A percentile compares a stretch with the other conserved stretches of the same genome.
These are phyloP conservation scores for Plasmodium falciparum DNA, from an alignment of 169 alveolate species.

Conservation along the genomic window DNA sequence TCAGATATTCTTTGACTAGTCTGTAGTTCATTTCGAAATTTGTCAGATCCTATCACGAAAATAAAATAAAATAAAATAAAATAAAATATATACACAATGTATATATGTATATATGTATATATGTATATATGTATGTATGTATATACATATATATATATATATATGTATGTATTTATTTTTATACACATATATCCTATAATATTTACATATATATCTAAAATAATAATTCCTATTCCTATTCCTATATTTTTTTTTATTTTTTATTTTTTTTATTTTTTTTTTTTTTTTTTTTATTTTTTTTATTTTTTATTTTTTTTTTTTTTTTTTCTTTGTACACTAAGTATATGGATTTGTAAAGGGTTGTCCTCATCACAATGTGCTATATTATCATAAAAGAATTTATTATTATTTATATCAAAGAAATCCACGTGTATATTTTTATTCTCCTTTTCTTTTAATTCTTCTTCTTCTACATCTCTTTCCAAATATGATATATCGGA, in stretches of 20 bases:
- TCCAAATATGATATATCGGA: slow-evolving; percentile 8
- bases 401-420: slow-evolving; percentile 31
- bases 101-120: too few species aligned
- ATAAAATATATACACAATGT: neutral
- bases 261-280: too few species aligned
- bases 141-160: too few species aligned
- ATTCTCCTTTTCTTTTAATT: neutral
- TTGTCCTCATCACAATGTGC: neutral
- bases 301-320: too few species aligned
- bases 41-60: slow-evolving; percentile 25
- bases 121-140: too few species aligned
- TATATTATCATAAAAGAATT: slow-evolving; percentile 44
- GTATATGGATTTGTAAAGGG: slow-evolving; percentile 13
- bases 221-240: too few species aligned
- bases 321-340: slow-evolving; percentile 16
- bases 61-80: too few species aligned
- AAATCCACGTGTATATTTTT: neutral
- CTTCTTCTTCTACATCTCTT: neutral
- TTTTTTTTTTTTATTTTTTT: too few species aligned
- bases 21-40: slow-evolving; percentile 37
- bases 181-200: too few species aligned
- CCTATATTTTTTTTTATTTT: too few species aligned
- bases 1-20: slow-evolving; percentile 32
- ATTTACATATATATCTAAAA: too few species aligned
- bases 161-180: too few species aligned